A percentile compares a stretch with the other conserved stretches of the same genome.
These are phyloP conservation scores for Borealophlyctis nickersoniae DNA, from an alignment of 192 early-diverging fungal genomes.

Conservation along the genomic window DNA sequence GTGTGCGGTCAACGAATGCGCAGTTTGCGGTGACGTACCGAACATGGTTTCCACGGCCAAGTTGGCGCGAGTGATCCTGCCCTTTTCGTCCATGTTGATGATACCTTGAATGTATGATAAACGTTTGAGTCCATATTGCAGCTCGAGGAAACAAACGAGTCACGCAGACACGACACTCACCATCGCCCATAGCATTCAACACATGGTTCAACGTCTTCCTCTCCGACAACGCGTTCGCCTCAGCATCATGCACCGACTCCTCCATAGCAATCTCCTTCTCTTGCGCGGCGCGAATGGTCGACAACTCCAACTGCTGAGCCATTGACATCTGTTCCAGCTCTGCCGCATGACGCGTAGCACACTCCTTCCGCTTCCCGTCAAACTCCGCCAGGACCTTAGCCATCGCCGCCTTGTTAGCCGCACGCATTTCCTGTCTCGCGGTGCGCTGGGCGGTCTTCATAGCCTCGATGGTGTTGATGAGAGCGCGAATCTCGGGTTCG, in stretches of 20 bases:
- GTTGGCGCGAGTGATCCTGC: conserved; percentile 32
- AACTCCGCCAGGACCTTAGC: not conserved
- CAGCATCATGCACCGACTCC: conserved; percentile 34
- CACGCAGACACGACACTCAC: conserved; percentile 9
- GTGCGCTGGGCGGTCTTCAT: conserved; percentile 6
- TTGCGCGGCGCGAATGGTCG: conserved; percentile 18
- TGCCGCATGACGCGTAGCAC: conserved; percentile 8
- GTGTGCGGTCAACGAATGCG: conserved; percentile 13
- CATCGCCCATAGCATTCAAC: conserved; percentile 33
- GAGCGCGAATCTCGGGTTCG: conserved; percentile 7
- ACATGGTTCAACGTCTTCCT: conserved; percentile 35
- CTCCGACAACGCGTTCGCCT: conserved; percentile 35
- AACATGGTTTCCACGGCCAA: conserved; percentile 36
- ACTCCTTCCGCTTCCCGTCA: conserved; percentile 1
- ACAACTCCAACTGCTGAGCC: conserved; percentile 28
- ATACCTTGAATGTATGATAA: conserved; percentile 21
- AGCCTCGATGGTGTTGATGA: not conserved
- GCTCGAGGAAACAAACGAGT: not conserved
- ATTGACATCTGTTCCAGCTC: no score
- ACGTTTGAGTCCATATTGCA: not conserved
- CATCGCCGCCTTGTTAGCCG: conserved; percentile 6
- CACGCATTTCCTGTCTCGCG: conserved; percentile 7
- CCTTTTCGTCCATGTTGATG: conserved; percentile 35
- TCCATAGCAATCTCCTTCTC: conserved; percentile 44
- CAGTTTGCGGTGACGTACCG: no score